Evolutionary conservation across 2,329 filamentous ascomycete genomes (phyloP), one percentile per base, ranked within the genome.

Genomic region (Dichotomopilus funicola): DNA sequence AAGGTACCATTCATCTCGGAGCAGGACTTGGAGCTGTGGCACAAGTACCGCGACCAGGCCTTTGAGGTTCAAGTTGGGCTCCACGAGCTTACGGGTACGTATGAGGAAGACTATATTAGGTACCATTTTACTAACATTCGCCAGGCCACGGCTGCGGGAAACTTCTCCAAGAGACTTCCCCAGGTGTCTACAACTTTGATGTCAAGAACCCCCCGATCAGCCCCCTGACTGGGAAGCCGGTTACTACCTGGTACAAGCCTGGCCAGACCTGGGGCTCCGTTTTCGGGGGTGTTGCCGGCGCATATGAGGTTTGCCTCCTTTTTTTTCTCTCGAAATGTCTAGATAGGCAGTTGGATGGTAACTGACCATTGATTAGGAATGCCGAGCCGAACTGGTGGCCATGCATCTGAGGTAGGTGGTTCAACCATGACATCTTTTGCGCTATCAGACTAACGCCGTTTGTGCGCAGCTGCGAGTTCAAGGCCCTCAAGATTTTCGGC

Each of bases 51-150:
- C 9, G 91, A 96, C 65, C 80, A 82, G 6, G 86, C 92, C 0
- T 97, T 97, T 65, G 92, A 97, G 71, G 90, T 96, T 2, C 91
- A 97, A 72, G 92, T 99, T 49, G 92, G 91, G 31, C 85, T 97
- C 19, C 92, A 97, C 71, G 91, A 96, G 69, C 82, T 96, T 51
- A 83, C 75, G 66, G 79, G 73, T 74, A 63, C 58, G 67, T 27
- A 27, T 27, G 19, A 27, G 19, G 19, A 27, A 27, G 19, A 27
- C 62, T 9, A 10, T 9, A n/a, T 6, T 33, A 11, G 2, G 10
- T 8, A 19, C 34, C 9, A 38, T 12, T 3, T 13, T 19, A 10
- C 31, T 51, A 19, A 59, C 42, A 12, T 35, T 33, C 6, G 7
- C 3, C 45, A 71, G 88, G 91, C 13, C 92, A 96, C 64, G 92